Evolutionary conservation across 441 rosid species (phyloP).

Genomic region (Metrosideros polymorpha): DNA sequence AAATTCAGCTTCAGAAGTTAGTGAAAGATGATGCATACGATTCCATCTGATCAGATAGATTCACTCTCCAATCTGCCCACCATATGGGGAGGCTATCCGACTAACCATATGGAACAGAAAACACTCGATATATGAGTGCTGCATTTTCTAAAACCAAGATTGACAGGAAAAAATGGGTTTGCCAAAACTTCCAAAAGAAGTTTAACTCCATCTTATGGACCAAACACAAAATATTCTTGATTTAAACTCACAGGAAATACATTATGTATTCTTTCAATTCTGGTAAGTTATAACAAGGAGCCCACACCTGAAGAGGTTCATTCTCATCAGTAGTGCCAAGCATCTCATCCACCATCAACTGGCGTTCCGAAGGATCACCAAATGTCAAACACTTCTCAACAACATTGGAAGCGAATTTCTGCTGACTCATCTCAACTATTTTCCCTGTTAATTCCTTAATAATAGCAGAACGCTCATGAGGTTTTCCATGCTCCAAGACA

Average conservation of each 20-base stretch:
- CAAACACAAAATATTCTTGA: not conserved
- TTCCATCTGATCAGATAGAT: not conserved
- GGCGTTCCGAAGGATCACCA: conserved; percentile 66
- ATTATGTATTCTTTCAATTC: not conserved
- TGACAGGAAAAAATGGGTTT: not conserved
- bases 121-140: not conserved
- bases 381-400: conserved; percentile 87
- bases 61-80: not conserved
- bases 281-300: not conserved
- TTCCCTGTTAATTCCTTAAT: conserved; percentile 80
- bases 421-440: conserved; percentile 93
- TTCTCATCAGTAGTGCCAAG: conserved; percentile 84
- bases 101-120: not conserved
- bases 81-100: not conserved
- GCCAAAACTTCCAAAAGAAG: not conserved
- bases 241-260: not conserved
- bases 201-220: not conserved
- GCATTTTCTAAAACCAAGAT: not conserved
- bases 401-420: conserved; percentile 86
- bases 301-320: conserved; percentile 89
- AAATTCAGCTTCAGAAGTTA: not conserved
- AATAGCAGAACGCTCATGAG: conserved; percentile 70
- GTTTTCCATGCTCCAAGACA: conserved; percentile 80
- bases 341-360: conserved; percentile 76
- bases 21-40: not conserved